Base-by-base conservation (phyloP, 2,329 filamentous ascomycete genomes). In the Penicillium sp. region DNA sequence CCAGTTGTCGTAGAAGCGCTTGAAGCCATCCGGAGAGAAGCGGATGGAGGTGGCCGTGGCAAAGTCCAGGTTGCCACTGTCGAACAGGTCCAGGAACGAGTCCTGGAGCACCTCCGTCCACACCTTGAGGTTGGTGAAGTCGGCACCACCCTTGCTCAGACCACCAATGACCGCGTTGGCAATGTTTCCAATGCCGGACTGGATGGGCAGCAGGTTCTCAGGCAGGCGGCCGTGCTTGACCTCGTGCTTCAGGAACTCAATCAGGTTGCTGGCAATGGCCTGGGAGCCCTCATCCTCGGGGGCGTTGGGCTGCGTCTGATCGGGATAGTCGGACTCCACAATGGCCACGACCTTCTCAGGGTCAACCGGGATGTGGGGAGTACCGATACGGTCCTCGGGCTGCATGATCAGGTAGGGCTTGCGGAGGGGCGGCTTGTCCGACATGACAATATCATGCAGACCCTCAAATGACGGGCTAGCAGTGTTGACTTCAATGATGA, bases 61-160 rank as follows among this genome's bases (percentile, higher is more conserved):
- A 62, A 93, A 95, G 72, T 94, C 87, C 17, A 95, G 79, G 64
- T 87, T 84, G 22, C 88, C 88, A 52, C 81, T 85, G 75, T 95
- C 89, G 71, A 95, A 94, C 48, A 94, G 84, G 67, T 95, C 89
- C 22, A 95, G 80, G 81, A 95, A 95, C 19, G 86, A 89, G 68
- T 95, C 88, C 73, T 95, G 88, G 50, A 95, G 82, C 41, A 95
- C 88, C 71, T 95, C 88, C 21, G 89, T 95, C 89, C 88, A 95
- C 33, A 95, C 89, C 66, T 86, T 89, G 51, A 95, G 79, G 73
- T 94, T 87, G 65, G 81, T 80, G 77, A 95, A 95, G 68, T 90
- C 84, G 57, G 86, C 87, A 52, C 75, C 76, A 12, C 77, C 78
- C 51, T 85, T 80, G 57, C 83, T 80, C 48, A 95, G 80, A 13